Base-by-base conservation (phyloP, 2,329 filamentous ascomycete species). In the Simplicillium sp. region DNA sequence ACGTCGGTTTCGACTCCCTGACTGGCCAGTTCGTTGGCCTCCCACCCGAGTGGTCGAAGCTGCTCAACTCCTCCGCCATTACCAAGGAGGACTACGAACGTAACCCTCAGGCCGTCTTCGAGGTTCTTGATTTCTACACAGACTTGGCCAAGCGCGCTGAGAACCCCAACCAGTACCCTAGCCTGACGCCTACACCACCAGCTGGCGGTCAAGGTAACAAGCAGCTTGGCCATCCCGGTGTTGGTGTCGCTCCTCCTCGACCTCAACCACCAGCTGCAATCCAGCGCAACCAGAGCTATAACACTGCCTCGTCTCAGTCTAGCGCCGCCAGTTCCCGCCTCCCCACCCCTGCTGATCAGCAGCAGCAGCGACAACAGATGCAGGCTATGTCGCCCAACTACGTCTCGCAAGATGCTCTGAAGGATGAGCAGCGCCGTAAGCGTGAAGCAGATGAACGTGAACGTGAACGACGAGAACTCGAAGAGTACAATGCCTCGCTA, bases 11-110 rank as follows among this genome's bases (percentile, higher is more conserved):
- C 57, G 92, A 98, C 59, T 88, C 90, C 18, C 83, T 88, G 53
- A 95, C 87, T 3, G 92, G 92, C 48, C 88, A 92, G 51, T 98
- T 98, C 55, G 87, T 94, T 37, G 92, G 92, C 32, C 65, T 98
- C 50, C 92, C 92, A 2, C 82, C 87, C 5, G 92, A 98, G 68
- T 98, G 92, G 92, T 92, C 94, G 57, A 94, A 94, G 63, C 73
- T 98, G 39, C 73, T 98, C 50, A 97, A 92, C 55, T 89, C 88
- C 8, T 97, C 92, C 3, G 92, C 92, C 44, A 92, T 98, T 55
- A 97, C 92, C 44, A 95, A 96, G 64, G 92, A 98, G 55, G 92
- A 98, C 60, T 97, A 97, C 64, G 87, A 94, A 65, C 89, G 92
- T 57, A 96, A 98, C 56, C 92, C 92, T 5, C 84, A 90, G 67